Conservation (phyloP, 2,329 filamentous ascomycete genomes). For the Hirsutella thompsonii region DNA sequence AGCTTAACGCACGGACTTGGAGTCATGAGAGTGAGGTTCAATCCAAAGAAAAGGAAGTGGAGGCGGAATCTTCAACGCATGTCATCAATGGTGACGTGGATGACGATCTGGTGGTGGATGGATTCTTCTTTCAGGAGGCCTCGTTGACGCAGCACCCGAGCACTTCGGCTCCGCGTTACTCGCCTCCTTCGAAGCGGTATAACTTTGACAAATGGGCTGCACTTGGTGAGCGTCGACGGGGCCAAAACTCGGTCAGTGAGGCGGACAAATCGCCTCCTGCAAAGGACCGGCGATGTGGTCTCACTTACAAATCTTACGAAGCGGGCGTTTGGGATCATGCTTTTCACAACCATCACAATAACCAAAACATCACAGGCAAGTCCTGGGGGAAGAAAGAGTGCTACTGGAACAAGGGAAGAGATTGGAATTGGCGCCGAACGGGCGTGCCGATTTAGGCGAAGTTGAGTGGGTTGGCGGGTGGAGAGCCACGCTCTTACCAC, state of each 20-base stretch:
- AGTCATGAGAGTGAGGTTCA: constrained; percentile 53
- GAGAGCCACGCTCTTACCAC: constrained; percentile 31
- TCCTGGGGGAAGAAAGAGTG: constrained; percentile 32
- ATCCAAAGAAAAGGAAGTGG: constrained; percentile 9
- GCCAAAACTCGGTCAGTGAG: constrained; percentile 39
- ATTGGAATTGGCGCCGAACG: constrained; percentile 50
- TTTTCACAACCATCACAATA: constrained; percentile 19
- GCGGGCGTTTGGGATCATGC: constrained; percentile 35
- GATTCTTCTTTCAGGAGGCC: constrained; percentile 62
- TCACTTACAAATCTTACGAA: constrained; percentile 35
- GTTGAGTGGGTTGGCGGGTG: constrained; percentile 94
- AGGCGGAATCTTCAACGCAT: constrained; percentile 11
- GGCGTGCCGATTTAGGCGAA: constrained; percentile 57
- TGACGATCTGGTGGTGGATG: constrained; percentile 53
- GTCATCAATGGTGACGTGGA: constrained; percentile 40
- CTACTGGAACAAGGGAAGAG: constrained; percentile 45
- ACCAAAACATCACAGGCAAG: constrained; percentile 11
- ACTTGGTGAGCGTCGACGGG: constrained; percentile 72
- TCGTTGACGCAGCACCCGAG: constrained; percentile 23
- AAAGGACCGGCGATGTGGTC: constrained; percentile 35
- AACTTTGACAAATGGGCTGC: constrained; percentile 76
- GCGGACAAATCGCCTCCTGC: constrained; percentile 35
- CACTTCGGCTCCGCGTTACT: constrained; percentile 37
- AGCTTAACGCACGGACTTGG: constrained; percentile 64
- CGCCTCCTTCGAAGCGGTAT: constrained; percentile 52